Base-by-base conservation (phyloP, 2,329 filamentous ascomycete species). In the Hymenoscyphus occultus region DNA sequence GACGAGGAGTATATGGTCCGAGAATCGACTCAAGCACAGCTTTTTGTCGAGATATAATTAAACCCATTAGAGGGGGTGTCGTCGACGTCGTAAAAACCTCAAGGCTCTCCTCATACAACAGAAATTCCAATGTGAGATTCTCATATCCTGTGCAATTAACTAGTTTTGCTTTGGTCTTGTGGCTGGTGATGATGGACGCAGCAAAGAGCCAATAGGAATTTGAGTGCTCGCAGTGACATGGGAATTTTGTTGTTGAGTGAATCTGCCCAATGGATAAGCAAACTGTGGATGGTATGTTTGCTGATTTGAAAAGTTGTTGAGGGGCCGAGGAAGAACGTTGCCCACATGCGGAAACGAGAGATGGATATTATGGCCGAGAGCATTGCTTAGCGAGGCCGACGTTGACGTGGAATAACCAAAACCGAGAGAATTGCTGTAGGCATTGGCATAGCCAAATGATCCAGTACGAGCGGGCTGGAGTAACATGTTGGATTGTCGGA, bases 181-280 rank as follows among this genome's bases (percentile, higher is more conserved):
- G 3, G 22, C 56, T 5, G 62, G 62, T 22, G 57, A 57, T 5
- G 58, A 48, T 28, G 62, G 56, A 39, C 62, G 51, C 16, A 64
- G 59, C 28, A 64, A 51, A 22, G 62, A 64, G 14, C 48, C 48
- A 9, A 64, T 59, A 0, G 62, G 62, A 39, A 64, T 64, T 5
- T 64, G 62, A 9, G 62, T 64, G 6, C 59, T 60, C 5, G 28
- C 28, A 28, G 62, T 14, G 13, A 39, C 19, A n/a, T 51, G 62
- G 9, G 28, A 22, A 39, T 35, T 35, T 14, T 40, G 19, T 13
- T 57, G 19, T 19, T 39, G 45, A 31, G 13, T 54, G 14, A 61
- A 51, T 19, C 59, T 59, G 56, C 19, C 7, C 57, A 28, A 32
- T 16, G 31, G 40, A 59, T 35, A 60, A 19, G 19, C 10, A 39